A percentile compares a stretch with the other conserved stretches of the same genome.
Evolutionary conservation across 1,139 yeast species (phyloP).

Genomic region (Saccharomycopsis phalli): DNA sequence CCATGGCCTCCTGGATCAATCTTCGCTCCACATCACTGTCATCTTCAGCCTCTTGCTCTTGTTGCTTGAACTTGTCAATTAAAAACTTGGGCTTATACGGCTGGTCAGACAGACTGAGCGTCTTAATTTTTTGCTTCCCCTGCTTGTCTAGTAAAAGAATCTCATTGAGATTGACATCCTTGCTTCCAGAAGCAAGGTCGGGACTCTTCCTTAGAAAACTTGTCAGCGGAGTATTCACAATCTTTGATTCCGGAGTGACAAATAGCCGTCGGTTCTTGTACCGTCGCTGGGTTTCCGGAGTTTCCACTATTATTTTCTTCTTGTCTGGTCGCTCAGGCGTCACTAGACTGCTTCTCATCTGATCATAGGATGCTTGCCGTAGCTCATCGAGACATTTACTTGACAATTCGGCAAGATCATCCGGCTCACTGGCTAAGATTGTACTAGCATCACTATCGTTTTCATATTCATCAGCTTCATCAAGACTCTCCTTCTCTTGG

Average conservation of each 20-base stretch:
- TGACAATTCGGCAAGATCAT: not conserved
- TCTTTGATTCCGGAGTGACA: conserved; percentile 9
- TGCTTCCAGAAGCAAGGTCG: not conserved
- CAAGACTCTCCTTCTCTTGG: not conserved
- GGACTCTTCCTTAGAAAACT: not conserved
- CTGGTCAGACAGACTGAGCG: conserved; percentile 2
- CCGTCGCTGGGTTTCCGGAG: not conserved
- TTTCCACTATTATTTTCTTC: not conserved
- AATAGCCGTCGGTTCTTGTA: not conserved
- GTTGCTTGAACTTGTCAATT: not conserved
- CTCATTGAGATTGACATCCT: conserved; percentile 3
- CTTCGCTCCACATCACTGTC: conserved; percentile 13
- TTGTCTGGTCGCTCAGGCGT: conserved; percentile 14
- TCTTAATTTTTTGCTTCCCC: conserved; percentile 9
- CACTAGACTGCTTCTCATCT: conserved; percentile 4
- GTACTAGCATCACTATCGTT: conserved; percentile 1
- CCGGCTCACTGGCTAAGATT: conserved; percentile 4
- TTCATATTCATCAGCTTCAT: not conserved
- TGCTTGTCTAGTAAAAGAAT: conserved; percentile 13
- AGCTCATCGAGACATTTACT: conserved; percentile 7
- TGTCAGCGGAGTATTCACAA: not conserved
- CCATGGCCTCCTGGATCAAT: conserved; percentile 20
- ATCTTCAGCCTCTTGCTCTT: conserved; percentile 1
- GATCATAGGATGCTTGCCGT: not conserved
- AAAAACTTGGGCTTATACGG: conserved; percentile 5